These are phyloP conservation scores for Trifolium subterraneum DNA, from an alignment of 306 rosid genomes.

Conservation along the genomic window DNA sequence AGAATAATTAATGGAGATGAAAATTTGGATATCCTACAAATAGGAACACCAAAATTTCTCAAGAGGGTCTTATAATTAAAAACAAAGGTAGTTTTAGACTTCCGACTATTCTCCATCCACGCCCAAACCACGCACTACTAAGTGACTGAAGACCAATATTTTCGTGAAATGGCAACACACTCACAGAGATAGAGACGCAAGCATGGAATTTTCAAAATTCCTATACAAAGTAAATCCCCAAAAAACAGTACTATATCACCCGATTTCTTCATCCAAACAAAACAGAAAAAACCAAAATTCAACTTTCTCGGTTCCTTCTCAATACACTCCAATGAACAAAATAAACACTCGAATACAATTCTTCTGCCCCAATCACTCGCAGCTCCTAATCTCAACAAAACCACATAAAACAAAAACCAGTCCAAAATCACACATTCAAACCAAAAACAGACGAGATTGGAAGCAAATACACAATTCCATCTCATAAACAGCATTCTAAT, in stretches of 20 bases:
- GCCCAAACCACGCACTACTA: not conserved
- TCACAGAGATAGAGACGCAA: not conserved
- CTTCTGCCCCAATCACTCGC: conserved; percentile 2
- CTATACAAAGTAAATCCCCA: not conserved
- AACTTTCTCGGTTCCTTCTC: too few species aligned
- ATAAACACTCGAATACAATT: conserved; percentile 26
- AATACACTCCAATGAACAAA: too few species aligned
- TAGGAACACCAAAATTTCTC: not conserved
- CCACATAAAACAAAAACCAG: conserved; percentile 6
- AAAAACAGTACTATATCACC: not conserved
- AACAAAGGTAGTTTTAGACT: not conserved
- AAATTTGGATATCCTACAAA: not conserved
- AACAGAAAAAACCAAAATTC: not conserved
- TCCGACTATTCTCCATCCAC: not conserved
- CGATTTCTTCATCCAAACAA: not conserved
- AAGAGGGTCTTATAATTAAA: not conserved
- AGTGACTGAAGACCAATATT: conserved; percentile 3
- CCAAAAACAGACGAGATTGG: conserved; percentile 53
- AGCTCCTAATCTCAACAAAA: conserved; percentile 40
- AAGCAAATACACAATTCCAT: conserved; percentile 42
- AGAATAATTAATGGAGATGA: not conserved
- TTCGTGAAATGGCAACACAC: not conserved
- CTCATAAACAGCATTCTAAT: conserved; percentile 39
- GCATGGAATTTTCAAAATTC: not conserved
- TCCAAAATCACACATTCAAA: conserved; percentile 43